Conservation (phyloP, 345 rosid genomes). For the Psidium guajava region DNA sequence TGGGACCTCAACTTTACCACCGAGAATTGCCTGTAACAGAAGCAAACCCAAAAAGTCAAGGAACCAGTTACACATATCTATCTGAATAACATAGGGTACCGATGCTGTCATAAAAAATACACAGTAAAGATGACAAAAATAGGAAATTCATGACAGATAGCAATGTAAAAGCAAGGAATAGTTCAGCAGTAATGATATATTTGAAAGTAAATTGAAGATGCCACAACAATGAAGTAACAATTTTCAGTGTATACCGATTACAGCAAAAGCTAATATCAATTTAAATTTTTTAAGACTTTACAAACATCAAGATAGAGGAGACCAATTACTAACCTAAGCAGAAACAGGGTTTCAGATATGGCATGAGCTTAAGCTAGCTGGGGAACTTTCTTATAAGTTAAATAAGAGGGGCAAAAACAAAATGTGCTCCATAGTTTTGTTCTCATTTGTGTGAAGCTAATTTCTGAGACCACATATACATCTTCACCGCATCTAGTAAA, state of each 20-base stretch:
- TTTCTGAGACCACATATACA: conserved; percentile 62
- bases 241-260: neutral
- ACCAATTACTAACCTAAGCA: neutral
- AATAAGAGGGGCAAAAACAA: neutral
- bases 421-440: neutral
- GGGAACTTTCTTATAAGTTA: neutral
- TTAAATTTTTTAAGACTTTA: neutral
- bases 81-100: neutral
- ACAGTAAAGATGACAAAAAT: neutral
- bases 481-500: conserved; percentile 84
- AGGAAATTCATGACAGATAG: neutral
- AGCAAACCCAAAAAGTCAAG: neutral
- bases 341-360: neutral
- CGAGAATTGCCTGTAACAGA: conserved; percentile 71
- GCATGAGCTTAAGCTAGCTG: neutral
- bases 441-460: conserved; percentile 85
- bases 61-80: neutral
- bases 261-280: neutral
- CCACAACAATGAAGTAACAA: neutral
- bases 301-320: neutral
- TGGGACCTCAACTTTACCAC: conserved; percentile 72
- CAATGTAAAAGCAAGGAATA: neutral
- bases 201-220: neutral
- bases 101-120: neutral
- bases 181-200: neutral